Evolutionary conservation across 768 basidiomycete species (phyloP).

Genomic region (Lactifluus echinatus): DNA sequence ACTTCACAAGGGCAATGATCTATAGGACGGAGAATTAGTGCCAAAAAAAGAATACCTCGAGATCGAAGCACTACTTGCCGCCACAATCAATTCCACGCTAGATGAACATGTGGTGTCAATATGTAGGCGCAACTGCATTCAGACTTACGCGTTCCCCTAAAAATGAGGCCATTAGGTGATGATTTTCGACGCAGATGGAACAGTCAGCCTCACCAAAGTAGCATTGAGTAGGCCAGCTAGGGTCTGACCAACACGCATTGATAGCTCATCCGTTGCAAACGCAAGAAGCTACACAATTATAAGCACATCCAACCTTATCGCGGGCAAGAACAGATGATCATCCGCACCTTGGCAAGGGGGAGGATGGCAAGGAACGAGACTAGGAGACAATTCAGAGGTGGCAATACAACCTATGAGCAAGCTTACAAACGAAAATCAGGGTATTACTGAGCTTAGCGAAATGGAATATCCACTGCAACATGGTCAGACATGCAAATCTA

Average conservation of each 20-base stretch:
- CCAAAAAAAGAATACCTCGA: background rate
- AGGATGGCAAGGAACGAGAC: constrained; percentile 78
- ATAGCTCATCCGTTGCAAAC: constrained; percentile 81
- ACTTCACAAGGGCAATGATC: constrained; percentile 40
- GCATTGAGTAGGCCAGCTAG: constrained; percentile 81
- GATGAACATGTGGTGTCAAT: background rate
- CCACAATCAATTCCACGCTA: constrained; percentile 37
- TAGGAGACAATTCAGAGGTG: constrained; percentile 22
- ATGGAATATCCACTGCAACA: constrained; percentile 59
- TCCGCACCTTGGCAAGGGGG: constrained; percentile 65
- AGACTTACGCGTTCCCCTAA: constrained; percentile 26
- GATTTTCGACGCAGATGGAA: background rate
- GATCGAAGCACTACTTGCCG: constrained; percentile 25
- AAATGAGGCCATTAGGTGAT: background rate
- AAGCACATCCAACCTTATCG: background rate
- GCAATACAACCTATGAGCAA: too few species aligned
- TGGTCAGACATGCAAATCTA: background rate
- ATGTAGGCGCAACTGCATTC: background rate
- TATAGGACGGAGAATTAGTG: constrained; percentile 21
- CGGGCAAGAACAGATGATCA: background rate
- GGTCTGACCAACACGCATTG: constrained; percentile 74
- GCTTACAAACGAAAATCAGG: constrained; percentile 66
- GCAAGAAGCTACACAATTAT: constrained; percentile 48
- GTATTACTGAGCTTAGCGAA: constrained; percentile 48
- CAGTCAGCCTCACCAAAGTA: constrained; percentile 45